Evolutionary conservation across 2,329 filamentous ascomycete genomes (phyloP), one percentile per base, ranked within the genome.

Genomic region (Acarospora socialis): DNA sequence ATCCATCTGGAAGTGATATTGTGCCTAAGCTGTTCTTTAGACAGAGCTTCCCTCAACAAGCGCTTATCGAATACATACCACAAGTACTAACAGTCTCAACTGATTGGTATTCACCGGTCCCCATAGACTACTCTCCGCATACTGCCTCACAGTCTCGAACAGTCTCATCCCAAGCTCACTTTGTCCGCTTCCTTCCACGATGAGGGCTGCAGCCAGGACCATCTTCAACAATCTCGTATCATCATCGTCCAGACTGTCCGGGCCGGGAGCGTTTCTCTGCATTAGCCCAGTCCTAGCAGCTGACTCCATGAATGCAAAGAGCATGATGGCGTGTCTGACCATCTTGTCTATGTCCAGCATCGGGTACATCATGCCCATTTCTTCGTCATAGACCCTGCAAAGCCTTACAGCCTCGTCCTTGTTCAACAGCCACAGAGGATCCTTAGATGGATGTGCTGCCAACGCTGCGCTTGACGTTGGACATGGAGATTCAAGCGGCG

Each of bases 311-410:
- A 81, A 90, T 0, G 70, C 64, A 34, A 76, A 77, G 1, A 93
- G 59, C 37, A 67, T 65, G 39, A 70, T 74, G 5, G 77, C 75
- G 50, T 92, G 80, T 4, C 63, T 61, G 21, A 81, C 73, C 22
- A 92, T 61, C 24, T 66, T 66, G 24, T 79, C 70, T 21, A 92
- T 78, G 43, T 81, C 70, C 28, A 92, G 54, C 3, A 93, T 70
- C 0, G 87, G 87, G 51, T 92, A 93, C 82, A 93, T 92, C 46
- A 87, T 70, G 25, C 82, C 82, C 46, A 92, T 77, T 51, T 94
- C 86, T 46, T 94, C 84, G 43, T 92, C 81, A 48, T 90, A 87
- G 0, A 92, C 62, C 9, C 71, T 66, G 42, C 81, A 82, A 9
- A 94, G 58, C 1, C 82, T 72, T 13, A 87, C 54, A 46, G 90